phyloP scores from a whole-genome alignment of 441 rosid species.

The Eugenia klotzschiana region DNA sequence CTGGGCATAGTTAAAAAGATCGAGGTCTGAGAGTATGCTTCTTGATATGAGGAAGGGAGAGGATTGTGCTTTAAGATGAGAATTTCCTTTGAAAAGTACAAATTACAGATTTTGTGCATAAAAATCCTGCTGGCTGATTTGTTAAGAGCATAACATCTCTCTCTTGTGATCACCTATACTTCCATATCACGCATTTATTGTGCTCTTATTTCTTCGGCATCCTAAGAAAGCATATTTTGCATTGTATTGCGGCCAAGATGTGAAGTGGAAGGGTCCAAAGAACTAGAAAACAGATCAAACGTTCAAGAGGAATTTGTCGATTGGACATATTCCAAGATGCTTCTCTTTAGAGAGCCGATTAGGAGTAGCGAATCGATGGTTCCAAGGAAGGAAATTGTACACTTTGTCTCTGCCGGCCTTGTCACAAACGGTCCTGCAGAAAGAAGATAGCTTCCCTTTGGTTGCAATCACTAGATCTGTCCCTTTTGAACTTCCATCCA shows the following conservation, averaged over 20 bases:
- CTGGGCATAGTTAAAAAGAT: constrained; percentile 5
- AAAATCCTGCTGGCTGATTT: background rate
- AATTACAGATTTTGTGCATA: background rate
- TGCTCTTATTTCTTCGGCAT: background rate
- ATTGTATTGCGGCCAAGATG: background rate
- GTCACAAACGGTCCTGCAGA: background rate
- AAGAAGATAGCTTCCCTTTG: background rate
- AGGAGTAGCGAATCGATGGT: background rate
- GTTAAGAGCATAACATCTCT: background rate
- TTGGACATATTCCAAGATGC: background rate
- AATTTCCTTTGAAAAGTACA: background rate
- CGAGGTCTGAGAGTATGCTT: background rate
- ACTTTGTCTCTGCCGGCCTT: background rate
- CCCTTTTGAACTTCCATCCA: background rate
- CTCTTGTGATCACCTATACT: background rate
- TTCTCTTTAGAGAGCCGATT: background rate
- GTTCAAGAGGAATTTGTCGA: background rate
- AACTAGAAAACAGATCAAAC: background rate
- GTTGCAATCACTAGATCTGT: background rate
- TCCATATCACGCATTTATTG: background rate
- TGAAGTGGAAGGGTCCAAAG: background rate
- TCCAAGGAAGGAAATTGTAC: background rate
- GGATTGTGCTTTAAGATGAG: background rate
- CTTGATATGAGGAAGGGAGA: background rate
- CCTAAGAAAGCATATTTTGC: background rate